Percentiles rank a stretch among this genome's conserved stretches.
Conservation (phyloP, 495 filamentous ascomycete species). For the Entonaema liquescens region DNA sequence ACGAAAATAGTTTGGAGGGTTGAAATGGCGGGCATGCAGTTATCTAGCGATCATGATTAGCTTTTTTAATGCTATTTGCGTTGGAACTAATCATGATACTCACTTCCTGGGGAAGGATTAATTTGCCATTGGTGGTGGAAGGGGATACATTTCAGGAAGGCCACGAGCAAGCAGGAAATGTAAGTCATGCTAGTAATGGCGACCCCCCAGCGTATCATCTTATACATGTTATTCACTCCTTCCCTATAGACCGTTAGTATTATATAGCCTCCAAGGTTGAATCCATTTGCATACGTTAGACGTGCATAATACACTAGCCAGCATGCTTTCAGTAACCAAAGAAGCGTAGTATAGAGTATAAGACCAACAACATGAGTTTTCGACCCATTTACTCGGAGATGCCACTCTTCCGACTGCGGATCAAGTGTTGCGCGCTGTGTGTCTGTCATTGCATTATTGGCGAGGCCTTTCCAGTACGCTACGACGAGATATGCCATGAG, state of each 20-base stretch:
- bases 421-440: conserved; percentile 54
- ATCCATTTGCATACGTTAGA: conserved; percentile 55
- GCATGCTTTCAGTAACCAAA: conserved; percentile 66
- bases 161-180: conserved; percentile 56
- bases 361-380: conserved; percentile 66
- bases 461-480: conserved; percentile 44
- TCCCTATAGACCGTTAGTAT: conserved; percentile 38
- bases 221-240: conserved; percentile 55
- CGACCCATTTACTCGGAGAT: conserved; percentile 61
- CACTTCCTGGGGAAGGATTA: conserved; percentile 64
- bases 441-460: conserved; percentile 66
- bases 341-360: conserved; percentile 63
- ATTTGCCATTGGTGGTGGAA: conserved; percentile 68
- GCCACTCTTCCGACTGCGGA: conserved; percentile 53
- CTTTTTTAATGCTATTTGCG: not conserved
- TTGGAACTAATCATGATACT: conserved; percentile 22
- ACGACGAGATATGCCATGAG: conserved; percentile 48
- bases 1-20: conserved; percentile 48
- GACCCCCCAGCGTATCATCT: conserved; percentile 58
- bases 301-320: conserved; percentile 67
- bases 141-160: conserved; percentile 54
- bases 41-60: conserved; percentile 22
- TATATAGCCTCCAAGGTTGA: not conserved
- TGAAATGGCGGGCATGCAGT: conserved; percentile 42
- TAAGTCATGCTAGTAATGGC: conserved; percentile 58